Evolutionary conservation across 805 yeast species (phyloP).

Genomic region (Saccharomycopsis olivae): DNA sequence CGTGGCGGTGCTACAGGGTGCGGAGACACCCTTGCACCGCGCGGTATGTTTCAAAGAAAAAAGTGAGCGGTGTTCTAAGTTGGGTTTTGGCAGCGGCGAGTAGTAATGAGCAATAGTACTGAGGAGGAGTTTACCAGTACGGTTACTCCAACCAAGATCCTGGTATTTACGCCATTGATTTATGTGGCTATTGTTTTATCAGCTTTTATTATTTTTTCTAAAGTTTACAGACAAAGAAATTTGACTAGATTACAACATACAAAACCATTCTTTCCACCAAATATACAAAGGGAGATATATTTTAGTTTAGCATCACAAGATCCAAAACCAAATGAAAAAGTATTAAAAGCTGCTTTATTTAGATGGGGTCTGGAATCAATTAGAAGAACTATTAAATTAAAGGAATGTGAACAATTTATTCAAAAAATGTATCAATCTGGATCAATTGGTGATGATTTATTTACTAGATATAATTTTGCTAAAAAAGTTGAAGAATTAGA

Average conservation of each 20-base stretch:
- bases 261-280: slow-evolving; percentile 65
- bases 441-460: slow-evolving; percentile 81
- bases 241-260: slow-evolving; percentile 41
- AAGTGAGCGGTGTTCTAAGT: no score
- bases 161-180: slow-evolving; percentile 62
- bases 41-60: no score
- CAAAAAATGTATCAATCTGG: slow-evolving; percentile 74
- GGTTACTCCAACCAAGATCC: slow-evolving; percentile 26
- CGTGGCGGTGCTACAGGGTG: no score
- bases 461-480: slow-evolving; percentile 70
- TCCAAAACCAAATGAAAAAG: slow-evolving; percentile 65
- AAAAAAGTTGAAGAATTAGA: slow-evolving; percentile 74
- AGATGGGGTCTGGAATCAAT: slow-evolving; percentile 81
- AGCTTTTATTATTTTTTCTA: slow-evolving; percentile 59
- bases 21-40: slow-evolving; percentile 4
- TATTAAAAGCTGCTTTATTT: slow-evolving; percentile 56
- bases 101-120: no score
- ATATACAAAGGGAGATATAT: slow-evolving; percentile 56
- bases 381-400: slow-evolving; percentile 70
- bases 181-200: slow-evolving; percentile 62
- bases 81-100: no score
- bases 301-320: slow-evolving; percentile 39
- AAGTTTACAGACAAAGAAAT: slow-evolving; percentile 48
- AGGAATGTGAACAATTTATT: slow-evolving; percentile 65
- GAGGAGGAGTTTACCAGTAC: background rate